These are phyloP conservation scores for Vigna angularis DNA, from an alignment of 306 rosid species.

Conservation along the genomic window DNA sequence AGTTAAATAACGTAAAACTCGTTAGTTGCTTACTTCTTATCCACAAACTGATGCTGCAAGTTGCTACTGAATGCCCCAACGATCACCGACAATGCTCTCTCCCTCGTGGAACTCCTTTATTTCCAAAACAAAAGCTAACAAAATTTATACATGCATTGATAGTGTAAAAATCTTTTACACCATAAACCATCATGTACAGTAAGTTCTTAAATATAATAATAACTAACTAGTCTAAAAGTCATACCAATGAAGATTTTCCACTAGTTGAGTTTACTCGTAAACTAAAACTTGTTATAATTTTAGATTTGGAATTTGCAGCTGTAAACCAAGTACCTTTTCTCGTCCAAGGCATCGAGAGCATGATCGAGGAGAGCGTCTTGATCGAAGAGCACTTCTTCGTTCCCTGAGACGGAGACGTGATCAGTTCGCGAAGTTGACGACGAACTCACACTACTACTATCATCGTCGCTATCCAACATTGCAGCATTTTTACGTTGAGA, in stretches of 20 bases:
- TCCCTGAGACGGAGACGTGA: constrained; percentile 57
- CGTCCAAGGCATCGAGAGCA: constrained; percentile 85
- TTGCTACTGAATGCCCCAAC: constrained; percentile 69
- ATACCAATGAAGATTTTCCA: not conserved
- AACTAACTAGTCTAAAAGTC: not conserved
- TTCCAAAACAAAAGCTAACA: not conserved
- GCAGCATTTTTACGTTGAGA: constrained; percentile 77
- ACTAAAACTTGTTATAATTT: not conserved
- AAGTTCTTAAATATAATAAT: not conserved
- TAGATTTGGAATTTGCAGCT: not conserved
- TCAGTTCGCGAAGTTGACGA: constrained; percentile 79
- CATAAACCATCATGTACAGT: not conserved
- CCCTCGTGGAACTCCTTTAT: constrained; percentile 89
- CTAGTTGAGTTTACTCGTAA: not conserved
- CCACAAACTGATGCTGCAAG: constrained; percentile 79
- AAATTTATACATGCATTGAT: not conserved
- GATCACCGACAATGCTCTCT: constrained; percentile 69
- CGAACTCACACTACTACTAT: constrained; percentile 86
- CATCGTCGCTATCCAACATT: constrained; percentile 68
- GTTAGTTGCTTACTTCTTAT: constrained; percentile 72
- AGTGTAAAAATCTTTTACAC: not conserved
- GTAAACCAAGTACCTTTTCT: constrained; percentile 71
- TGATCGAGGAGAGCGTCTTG: constrained; percentile 80
- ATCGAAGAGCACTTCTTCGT: constrained; percentile 68
- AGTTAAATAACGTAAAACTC: not conserved